Conservation (phyloP, 805 yeast species). For the Lipomyces sp. region DNA sequence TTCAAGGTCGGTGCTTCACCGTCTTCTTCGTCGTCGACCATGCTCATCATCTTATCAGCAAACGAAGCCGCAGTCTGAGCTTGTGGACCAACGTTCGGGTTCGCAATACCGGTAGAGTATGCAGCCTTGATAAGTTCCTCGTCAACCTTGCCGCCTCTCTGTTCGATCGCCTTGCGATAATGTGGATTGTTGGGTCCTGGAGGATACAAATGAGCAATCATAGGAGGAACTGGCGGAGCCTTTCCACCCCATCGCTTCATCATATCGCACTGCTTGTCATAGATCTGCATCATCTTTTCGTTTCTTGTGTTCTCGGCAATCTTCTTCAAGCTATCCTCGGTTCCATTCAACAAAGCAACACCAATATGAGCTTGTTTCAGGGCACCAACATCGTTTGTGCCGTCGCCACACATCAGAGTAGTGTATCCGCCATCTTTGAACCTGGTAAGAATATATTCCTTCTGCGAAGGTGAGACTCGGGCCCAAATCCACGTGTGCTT, state of each 20-base stretch:
- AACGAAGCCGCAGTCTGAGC: slow-evolving; percentile 51
- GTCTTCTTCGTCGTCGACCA: slow-evolving; percentile 62
- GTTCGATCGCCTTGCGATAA: slow-evolving; percentile 82
- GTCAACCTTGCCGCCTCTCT: slow-evolving; percentile 76
- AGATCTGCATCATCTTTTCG: slow-evolving; percentile 66
- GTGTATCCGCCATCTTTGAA: slow-evolving; percentile 87
- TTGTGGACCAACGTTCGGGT: slow-evolving; percentile 18
- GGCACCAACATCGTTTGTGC: slow-evolving; percentile 99
- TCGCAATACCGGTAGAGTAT: slow-evolving; percentile 32
- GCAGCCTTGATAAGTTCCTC: slow-evolving; percentile 60
- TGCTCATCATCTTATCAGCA: slow-evolving; percentile 69
- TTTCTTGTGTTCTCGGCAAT: slow-evolving; percentile 78
- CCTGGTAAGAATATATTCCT: slow-evolving; percentile 84
- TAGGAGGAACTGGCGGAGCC: slow-evolving; percentile 77
- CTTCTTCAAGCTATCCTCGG: slow-evolving; percentile 90
- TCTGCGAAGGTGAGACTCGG: slow-evolving; percentile 94
- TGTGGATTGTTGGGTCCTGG: slow-evolving; percentile 93
- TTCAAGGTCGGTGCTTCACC: slow-evolving; percentile 89
- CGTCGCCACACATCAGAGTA: slow-evolving; percentile 99
- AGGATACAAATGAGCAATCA: slow-evolving; percentile 94
- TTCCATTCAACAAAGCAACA: slow-evolving; percentile 95
- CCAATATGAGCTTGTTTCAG: slow-evolving; percentile 98
- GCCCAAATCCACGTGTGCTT: slow-evolving; percentile 97
- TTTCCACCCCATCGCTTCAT: slow-evolving; percentile 72
- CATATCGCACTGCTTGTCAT: slow-evolving; percentile 81